Conservation (phyloP, 2,329 filamentous ascomycete species). For the Alternaria gaisen region DNA sequence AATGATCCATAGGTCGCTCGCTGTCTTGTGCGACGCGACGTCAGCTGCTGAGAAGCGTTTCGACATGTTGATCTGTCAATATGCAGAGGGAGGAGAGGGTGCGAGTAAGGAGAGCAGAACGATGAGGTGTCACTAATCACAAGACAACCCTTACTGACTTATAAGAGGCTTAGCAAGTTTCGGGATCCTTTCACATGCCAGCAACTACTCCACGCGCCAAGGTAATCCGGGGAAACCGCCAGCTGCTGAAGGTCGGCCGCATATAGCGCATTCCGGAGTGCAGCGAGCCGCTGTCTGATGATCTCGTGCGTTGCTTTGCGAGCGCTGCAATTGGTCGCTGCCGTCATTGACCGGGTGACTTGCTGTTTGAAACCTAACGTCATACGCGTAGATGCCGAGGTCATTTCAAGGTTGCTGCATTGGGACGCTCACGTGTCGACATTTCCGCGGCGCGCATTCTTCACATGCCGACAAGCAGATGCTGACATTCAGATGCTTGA, state of each 20-base stretch:
- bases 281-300: conserved; percentile 30
- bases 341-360: conserved; percentile 25
- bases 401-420: conserved; percentile 10
- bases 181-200: conserved; percentile 50
- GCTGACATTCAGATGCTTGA: conserved; percentile 23
- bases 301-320: conserved; percentile 42
- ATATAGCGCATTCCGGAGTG: conserved; percentile 33
- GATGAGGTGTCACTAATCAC: conserved; percentile 16
- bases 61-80: conserved; percentile 69
- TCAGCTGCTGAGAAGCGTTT: conserved; percentile 85
- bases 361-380: conserved; percentile 43
- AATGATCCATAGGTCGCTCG: conserved; percentile 85
- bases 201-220: conserved; percentile 39
- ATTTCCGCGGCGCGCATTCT: conserved; percentile 3
- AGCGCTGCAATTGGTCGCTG: conserved; percentile 38
- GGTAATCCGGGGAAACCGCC: conserved; percentile 31
- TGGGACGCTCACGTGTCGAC: conserved; percentile 21
- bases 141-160: conserved; percentile 36
- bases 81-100: conserved; percentile 4
- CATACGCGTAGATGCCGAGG: conserved; percentile 43
- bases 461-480: conserved; percentile 24
- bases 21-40: conserved; percentile 90
- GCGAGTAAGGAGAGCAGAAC: conserved; percentile 1
- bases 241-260: conserved; percentile 36
- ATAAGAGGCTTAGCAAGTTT: conserved; percentile 30